Conservation (phyloP, 176 grass and related monocot species). For the Saccharum officinarum region DNA sequence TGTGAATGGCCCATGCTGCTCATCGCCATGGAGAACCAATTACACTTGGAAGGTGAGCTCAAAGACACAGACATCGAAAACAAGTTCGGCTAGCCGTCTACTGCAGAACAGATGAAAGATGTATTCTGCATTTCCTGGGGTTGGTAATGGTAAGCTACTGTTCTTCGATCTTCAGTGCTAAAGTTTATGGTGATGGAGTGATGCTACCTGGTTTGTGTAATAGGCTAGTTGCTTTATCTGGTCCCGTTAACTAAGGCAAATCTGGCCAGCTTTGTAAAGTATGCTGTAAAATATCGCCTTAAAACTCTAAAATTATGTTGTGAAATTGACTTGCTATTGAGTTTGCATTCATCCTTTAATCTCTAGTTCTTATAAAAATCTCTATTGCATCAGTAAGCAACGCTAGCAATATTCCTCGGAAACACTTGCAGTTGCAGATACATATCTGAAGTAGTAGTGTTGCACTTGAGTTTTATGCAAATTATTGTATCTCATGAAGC, state of each 20-base stretch:
- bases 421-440: background rate
- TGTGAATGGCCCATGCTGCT: slow-evolving; percentile 19
- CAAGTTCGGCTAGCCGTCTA: slow-evolving; percentile 12
- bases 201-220: background rate
- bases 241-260: background rate
- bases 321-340: background rate
- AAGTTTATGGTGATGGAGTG: background rate
- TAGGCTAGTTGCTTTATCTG: background rate
- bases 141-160: background rate
- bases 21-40: background rate
- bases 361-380: background rate
- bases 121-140: background rate
- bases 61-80: background rate
- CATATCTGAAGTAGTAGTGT: too few relatives aligned
- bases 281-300: background rate
- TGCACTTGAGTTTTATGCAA: background rate
- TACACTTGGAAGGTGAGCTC: slow-evolving; percentile 1
- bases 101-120: background rate
- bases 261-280: background rate
- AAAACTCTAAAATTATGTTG: background rate
- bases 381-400: background rate
- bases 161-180: background rate
- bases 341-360: background rate
- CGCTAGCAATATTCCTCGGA: background rate
- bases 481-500: background rate